Evolutionary conservation across 768 basidiomycete genomes (phyloP), one percentile per base, ranked within the genome.

Genomic region (Pleurotus cornucopiae): DNA sequence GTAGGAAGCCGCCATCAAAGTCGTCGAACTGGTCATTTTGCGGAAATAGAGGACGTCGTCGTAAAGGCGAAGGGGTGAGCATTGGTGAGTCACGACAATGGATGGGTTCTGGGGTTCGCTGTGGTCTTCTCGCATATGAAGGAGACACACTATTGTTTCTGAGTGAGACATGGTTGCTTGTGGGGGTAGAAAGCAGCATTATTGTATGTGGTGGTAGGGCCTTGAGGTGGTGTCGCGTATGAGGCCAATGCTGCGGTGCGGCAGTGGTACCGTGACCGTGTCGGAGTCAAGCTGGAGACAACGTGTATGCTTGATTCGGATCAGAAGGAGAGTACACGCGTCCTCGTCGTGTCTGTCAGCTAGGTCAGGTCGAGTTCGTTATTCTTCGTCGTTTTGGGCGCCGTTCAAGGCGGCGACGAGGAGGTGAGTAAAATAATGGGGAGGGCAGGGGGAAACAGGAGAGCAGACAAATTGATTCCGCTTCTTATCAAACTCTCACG

Each of bases 41-140:
- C 4, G 73, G 66, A 62, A 76, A 78, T 52, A 76, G 69, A 13
- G 71, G 69, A 9, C 71, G 71, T 59, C 75, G 75, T 52, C 80
- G 74, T 58, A 83, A 75, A 9, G 85, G 85, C 4, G 86, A 88
- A 18, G 86, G 83, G 1, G 84, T 82, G 47, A 82, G 75, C 80
- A 86, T 81, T 45, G 84, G 80, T 30, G 81, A 78, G 62, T 80
- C 79, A 61, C 74, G 79, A 41, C 76, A 70, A 34, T 70, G 55
- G 30, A 61, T 43, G 38, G 64, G 56, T n/a, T 69, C 66, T 43
- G 66, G 65, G 51, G 56, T 55, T 49, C 60, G 68, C 54, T 67
- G 67, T 48, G 74, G 71, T 11, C 69, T 68, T 7, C 63, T 64
- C 44, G 71, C 71, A 61, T 66, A 72, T 18, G 68, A 71, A 39